Base-by-base conservation (phyloP, 2,329 filamentous ascomycete genomes). In the Calonectria ilicicola region DNA sequence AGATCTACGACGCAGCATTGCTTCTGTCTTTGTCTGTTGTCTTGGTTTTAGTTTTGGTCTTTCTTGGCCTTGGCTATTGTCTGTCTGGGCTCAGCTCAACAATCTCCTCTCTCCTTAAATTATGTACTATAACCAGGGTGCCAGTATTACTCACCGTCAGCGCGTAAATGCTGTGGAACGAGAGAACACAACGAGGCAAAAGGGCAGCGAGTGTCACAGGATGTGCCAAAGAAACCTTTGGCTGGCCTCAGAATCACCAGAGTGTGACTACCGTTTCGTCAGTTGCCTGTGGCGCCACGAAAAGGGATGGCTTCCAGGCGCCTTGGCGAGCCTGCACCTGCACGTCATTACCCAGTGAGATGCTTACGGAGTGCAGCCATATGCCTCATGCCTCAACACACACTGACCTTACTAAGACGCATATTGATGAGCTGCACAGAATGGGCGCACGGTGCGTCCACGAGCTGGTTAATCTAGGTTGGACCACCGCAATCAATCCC, bases 401-500 rank as follows among this genome's bases (percentile, higher is more conserved):
- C n/a, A n/a, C n/a, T n/a, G n/a, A n/a, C n/a, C 32, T 35, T 6
- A 35, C 40, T 29, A 42, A 29, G 23, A 63, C 21, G 40, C 27
- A 63, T 17, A 63, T 46, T 46, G 26, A 63, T 46, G 32, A 32
- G 53, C 53, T 60, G 32, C 21, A 23, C 32, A 12, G n/a, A 40
- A 38, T 32, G 53, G 53, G 32, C 53, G 53, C 53, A 26, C 21
- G 35, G n/a, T 60, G 29, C 32, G 40, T 40, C 21, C 40, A 32
- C 38, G 15, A 26, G 23, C 58, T 46, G 32, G 7, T n/a, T 32
- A 63, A 53, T 53, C 27, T 46, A 38, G 21, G 26, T 40, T 67
- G 64, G 32, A 21, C 35, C 69, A 64, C 56, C 56, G 67, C 35
- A 67, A 71, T 67, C n/a, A 70, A 66, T 56, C 32, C 70, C 70